Evolutionary conservation across 2,329 filamentous ascomycete species (phyloP).

Genomic region (Amylocarpus encephaloides): DNA sequence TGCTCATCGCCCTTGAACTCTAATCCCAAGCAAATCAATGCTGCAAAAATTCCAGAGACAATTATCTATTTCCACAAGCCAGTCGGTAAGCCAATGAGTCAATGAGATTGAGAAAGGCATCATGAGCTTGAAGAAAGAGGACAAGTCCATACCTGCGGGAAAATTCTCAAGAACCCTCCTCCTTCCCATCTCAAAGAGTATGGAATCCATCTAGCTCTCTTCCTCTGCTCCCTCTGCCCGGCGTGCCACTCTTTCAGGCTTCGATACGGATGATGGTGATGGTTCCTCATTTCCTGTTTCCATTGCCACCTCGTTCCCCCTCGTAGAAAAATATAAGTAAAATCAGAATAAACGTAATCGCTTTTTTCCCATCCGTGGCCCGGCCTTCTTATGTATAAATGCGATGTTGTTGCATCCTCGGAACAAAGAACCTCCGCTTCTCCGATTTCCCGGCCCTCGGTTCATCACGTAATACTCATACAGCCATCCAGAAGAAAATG

Average conservation of each 20-base stretch:
- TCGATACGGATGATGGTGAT: slow-evolving; percentile 11
- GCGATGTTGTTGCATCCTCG: background rate
- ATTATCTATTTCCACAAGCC: slow-evolving; percentile 6
- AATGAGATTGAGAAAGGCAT: background rate
- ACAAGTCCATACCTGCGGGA: slow-evolving; percentile 10
- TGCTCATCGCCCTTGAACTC: slow-evolving; percentile 6
- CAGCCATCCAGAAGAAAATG: background rate
- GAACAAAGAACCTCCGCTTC: background rate
- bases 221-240: slow-evolving; percentile 11
- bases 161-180: slow-evolving; percentile 7
- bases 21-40: slow-evolving; percentile 2
- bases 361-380: background rate
- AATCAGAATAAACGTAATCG: background rate
- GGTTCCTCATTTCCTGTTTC: background rate
- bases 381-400: background rate
- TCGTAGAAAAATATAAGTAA: background rate
- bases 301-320: background rate
- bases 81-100: background rate
- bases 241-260: slow-evolving; percentile 14
- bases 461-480: no score
- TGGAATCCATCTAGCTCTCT: slow-evolving; percentile 9
- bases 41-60: slow-evolving; percentile 8
- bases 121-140: background rate
- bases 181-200: slow-evolving; percentile 14
- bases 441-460: background rate